Conservation (phyloP, 768 basidiomycete species). For the Lactarius sanguifluus region DNA sequence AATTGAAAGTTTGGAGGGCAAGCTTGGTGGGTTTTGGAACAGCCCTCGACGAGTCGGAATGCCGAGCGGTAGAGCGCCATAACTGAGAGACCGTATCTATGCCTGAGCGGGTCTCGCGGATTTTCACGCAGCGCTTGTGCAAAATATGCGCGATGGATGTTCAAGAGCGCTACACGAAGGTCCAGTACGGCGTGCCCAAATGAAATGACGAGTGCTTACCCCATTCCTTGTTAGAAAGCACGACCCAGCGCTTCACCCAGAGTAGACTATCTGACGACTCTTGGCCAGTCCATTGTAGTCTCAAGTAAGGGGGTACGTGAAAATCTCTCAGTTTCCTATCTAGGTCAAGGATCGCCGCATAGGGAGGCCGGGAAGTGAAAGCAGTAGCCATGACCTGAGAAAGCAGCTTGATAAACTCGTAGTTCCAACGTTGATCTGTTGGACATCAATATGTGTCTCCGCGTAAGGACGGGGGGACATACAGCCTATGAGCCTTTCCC, state of each 20-base stretch:
- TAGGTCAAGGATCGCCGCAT: conserved; percentile 52
- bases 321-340: conserved; percentile 65
- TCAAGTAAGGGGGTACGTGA: conserved; percentile 46
- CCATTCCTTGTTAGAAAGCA: conserved; percentile 34
- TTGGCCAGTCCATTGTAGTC: conserved; percentile 37
- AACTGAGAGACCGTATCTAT: conserved; percentile 67
- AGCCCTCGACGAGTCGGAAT: conserved; percentile 58
- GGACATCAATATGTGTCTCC: neutral
- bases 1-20: conserved; percentile 41
- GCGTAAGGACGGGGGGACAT: neutral
- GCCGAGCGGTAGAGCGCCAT: conserved; percentile 71
- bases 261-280: conserved; percentile 10
- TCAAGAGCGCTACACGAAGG: conserved; percentile 49
- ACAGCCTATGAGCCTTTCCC: conserved; percentile 23
- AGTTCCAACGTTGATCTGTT: conserved; percentile 53
- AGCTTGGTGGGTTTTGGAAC: conserved; percentile 44
- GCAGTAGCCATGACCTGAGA: conserved; percentile 41
- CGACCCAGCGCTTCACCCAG: conserved; percentile 27
- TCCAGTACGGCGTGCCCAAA: conserved; percentile 18
- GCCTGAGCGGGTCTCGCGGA: conserved; percentile 55
- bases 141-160: conserved; percentile 67
- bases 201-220: conserved; percentile 30
- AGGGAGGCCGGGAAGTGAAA: conserved; percentile 44
- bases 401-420: conserved; percentile 50
- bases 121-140: conserved; percentile 63